Conservation (phyloP, 2,329 filamentous ascomycete genomes). For the Paramyrothecium sp. region DNA sequence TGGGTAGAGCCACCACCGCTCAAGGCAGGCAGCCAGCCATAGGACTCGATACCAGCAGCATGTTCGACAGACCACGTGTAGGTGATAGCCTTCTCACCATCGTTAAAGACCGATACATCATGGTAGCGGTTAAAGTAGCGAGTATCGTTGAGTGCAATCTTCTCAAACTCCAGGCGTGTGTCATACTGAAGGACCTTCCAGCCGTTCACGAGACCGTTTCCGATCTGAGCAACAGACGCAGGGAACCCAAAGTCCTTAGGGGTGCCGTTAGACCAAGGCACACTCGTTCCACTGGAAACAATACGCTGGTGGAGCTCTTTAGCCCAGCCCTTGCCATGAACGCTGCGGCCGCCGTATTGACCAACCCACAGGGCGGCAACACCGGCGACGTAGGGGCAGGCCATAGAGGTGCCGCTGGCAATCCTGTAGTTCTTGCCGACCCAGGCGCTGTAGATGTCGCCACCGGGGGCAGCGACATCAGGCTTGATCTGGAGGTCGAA, state of each 20-base stretch:
- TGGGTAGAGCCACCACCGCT: too few species aligned
- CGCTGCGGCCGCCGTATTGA: constrained; percentile 24
- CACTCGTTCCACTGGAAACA: constrained; percentile 21
- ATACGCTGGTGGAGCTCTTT: constrained; percentile 25
- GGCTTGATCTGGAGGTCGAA: constrained; percentile 42
- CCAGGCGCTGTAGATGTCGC: constrained; percentile 36
- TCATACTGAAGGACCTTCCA: constrained; percentile 40
- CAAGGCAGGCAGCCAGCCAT: not conserved
- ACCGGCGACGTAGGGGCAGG: constrained; percentile 43
- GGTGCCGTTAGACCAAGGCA: too few species aligned
- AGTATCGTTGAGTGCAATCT: constrained; percentile 44
- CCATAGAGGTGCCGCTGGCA: constrained; percentile 47
- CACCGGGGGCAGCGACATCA: constrained; percentile 40
- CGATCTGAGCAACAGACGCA: constrained; percentile 35
- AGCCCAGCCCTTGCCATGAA: constrained; percentile 23
- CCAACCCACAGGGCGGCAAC: constrained; percentile 34
- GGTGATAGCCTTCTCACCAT: constrained; percentile 27
- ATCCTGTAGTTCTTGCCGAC: constrained; percentile 28
- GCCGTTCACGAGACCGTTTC: constrained; percentile 42
- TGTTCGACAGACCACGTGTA: constrained; percentile 20
- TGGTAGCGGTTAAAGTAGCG: constrained; percentile 27
- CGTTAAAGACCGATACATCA: constrained; percentile 33
- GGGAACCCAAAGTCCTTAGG: too few species aligned
- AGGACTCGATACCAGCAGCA: not conserved
- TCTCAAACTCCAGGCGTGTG: constrained; percentile 32